Evolutionary conservation across 441 rosid genomes (phyloP), one percentile per base, ranked within the genome.

Genomic region (Aleurites moluccanus): DNA sequence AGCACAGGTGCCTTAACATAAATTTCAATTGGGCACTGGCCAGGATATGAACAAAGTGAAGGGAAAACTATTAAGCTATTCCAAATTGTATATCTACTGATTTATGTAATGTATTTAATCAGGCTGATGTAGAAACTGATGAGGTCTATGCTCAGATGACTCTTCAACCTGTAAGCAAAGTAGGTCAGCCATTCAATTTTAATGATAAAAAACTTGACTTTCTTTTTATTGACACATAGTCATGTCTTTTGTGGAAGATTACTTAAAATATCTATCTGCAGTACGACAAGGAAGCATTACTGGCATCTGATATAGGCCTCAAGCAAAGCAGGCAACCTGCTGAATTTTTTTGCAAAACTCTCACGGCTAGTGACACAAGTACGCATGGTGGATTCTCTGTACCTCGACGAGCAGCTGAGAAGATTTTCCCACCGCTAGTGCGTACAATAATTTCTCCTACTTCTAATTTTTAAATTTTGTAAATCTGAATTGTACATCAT

Each of bases 131-230:
- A 3, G 97, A 92, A 82, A 92, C 97, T 10, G 99, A 94, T 81
- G 99, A 94, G 80, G 97, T 94, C 62, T 94, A 92, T 84, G 97
- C 99, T n/a, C 99, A 94, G 80, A 94, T 94, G 99, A 89, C 97
- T 49, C 97, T 94, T 66, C 99, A 91, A 76, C 99, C 99, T 7
- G 97, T 88, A 73, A 88, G 67, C 87, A 90, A 90, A 86, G 94
- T 88, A 88, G 81, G 92, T 86, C 85, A 84, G 82, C 92, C 74
- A 59, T 79, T 82, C 25, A 28, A 21, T 70, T 77, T 73, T 45
- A n/a, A 45, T n/a, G 15, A 13, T 55, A 6, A 72, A 52, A 28
- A n/a, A 52, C 35, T 25, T 4, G 23, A 28, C 52, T 66, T 27
- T 49, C 65, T 55, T 27, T 3, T 67, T 56, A 53, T 42, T 4